phyloP scores from a whole-genome alignment of 345 rosid genomes.

The Schrenkiella parvula region DNA sequence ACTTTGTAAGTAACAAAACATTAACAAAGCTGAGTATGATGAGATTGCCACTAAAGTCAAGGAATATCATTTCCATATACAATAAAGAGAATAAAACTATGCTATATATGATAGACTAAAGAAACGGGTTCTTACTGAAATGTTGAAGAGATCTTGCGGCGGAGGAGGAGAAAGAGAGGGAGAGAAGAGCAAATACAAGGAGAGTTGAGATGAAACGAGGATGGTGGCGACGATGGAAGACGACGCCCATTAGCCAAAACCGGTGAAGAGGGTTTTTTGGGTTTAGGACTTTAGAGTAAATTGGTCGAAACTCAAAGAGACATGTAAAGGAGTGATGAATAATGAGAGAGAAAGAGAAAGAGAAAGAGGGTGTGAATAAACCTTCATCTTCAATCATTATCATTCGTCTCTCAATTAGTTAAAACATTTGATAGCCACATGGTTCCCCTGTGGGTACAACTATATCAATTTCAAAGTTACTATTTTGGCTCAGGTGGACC shows the following conservation, averaged over 20 bases:
- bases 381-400: slow-evolving; percentile 1
- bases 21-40: background rate
- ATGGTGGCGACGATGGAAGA: background rate
- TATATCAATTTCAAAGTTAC: background rate
- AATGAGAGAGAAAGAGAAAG: background rate
- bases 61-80: background rate
- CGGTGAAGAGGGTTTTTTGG: background rate
- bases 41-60: background rate
- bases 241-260: slow-evolving; percentile 11
- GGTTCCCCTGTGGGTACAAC: background rate
- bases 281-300: slow-evolving; percentile 3
- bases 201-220: slow-evolving; percentile 8
- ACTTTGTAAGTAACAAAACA: background rate
- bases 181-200: background rate
- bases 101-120: background rate
- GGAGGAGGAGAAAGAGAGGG: background rate
- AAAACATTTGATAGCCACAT: background rate
- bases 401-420: background rate
- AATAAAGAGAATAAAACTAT: background rate
- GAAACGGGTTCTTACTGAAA: slow-evolving; percentile 1
- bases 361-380: background rate
- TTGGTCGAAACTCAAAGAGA: slow-evolving; percentile 1
- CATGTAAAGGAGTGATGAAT: background rate
- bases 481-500: slow-evolving; percentile 4
- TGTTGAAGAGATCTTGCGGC: background rate